These are phyloP conservation scores for Botrytis cinerea DNA, from an alignment of 2,329 filamentous ascomycete species.

Conservation along the genomic window DNA sequence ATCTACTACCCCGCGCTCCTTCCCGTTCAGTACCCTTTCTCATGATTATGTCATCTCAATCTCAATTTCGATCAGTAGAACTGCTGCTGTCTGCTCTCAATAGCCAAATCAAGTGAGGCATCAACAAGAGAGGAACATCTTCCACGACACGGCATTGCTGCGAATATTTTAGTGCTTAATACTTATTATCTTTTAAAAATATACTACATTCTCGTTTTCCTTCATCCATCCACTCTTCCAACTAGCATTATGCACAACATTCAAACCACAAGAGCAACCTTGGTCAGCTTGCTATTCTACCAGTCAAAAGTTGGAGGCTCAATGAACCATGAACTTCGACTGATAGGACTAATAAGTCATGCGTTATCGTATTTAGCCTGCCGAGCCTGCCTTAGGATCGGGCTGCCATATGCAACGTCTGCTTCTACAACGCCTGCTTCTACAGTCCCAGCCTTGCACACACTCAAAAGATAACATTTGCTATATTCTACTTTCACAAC, in stretches of 20 bases:
- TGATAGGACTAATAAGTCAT: not conserved
- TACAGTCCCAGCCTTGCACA: not conserved
- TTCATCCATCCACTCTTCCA: not conserved
- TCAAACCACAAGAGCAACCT: not conserved
- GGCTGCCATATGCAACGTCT: not conserved
- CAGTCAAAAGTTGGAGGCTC: not conserved
- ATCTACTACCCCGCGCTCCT: not conserved
- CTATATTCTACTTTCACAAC: not conserved
- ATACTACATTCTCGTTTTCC: not conserved
- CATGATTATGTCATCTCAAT: not conserved
- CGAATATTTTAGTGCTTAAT: not conserved
- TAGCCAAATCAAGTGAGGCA: not conserved
- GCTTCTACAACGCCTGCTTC: not conserved
- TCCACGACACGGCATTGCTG: not conserved
- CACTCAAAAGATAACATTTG: not conserved
- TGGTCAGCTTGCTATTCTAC: not conserved
- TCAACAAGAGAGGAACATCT: not conserved
- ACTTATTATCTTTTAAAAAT: not conserved
- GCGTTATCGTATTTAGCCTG: not conserved
- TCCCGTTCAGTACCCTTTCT: not conserved
- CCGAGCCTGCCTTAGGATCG: not conserved
- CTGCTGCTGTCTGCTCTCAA: not conserved
- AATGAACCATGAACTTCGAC: not conserved
- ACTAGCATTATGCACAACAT: not conserved
- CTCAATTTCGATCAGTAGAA: too few relatives aligned